Conservation (phyloP, 768 basidiomycete species). For the Suillus subluteus region DNA sequence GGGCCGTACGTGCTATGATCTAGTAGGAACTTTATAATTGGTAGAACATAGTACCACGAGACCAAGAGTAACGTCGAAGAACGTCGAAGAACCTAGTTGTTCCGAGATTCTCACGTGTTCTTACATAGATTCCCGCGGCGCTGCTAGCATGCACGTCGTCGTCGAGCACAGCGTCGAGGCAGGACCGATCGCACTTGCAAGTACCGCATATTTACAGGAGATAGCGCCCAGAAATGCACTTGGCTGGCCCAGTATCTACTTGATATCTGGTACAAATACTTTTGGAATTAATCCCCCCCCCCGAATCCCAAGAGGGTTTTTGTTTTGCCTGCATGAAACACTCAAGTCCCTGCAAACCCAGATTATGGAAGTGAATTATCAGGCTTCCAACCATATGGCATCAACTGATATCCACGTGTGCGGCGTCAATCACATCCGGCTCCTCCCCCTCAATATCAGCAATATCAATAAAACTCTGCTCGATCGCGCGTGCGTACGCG, state of each 20-base stretch:
- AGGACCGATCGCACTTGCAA: not conserved
- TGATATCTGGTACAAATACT: not conserved
- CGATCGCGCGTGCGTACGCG: slow-evolving; percentile 73
- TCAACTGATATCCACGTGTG: slow-evolving; percentile 21
- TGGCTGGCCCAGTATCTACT: not conserved
- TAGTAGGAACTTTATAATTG: too few species aligned
- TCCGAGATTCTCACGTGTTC: too few species aligned
- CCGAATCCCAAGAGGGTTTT: not conserved
- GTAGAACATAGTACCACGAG: too few species aligned
- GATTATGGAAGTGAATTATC: not conserved
- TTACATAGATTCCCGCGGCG: too few species aligned
- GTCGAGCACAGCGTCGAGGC: not conserved
- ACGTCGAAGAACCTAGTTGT: too few species aligned
- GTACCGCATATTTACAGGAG: not conserved
- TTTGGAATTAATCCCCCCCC: not conserved
- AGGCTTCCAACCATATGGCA: not conserved
- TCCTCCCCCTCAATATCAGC: slow-evolving; percentile 48
- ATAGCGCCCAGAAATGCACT: not conserved
- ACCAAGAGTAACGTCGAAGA: too few species aligned
- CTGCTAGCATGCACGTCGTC: not conserved
- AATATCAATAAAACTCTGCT: slow-evolving; percentile 60
- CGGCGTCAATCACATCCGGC: slow-evolving; percentile 18
- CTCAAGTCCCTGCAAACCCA: not conserved
- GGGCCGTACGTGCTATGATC: not conserved
- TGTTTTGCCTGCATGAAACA: not conserved